A percentile compares a stretch with the other conserved stretches of the same genome.
Conservation (phyloP, 1,284 basidiomycete genomes). For the Trichosporon inkin region DNA sequence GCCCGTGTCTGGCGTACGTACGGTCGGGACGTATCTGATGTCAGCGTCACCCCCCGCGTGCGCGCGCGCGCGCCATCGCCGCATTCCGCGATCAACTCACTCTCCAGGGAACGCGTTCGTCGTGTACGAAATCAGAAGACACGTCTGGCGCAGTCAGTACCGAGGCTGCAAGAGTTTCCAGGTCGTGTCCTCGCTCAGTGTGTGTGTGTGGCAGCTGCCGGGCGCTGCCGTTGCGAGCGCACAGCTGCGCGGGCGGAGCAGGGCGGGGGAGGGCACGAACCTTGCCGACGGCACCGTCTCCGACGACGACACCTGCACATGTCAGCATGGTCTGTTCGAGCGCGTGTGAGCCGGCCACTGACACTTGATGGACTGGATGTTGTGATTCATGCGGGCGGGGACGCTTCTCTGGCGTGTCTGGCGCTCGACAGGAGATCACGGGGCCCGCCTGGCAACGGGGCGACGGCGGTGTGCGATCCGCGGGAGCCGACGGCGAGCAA, state of each 20-base stretch:
- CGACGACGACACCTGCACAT: slow-evolving; percentile 72
- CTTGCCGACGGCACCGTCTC: slow-evolving; percentile 99
- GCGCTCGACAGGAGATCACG: not conserved
- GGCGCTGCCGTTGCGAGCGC: too few species aligned
- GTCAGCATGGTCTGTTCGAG: not conserved
- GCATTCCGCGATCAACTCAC: slow-evolving; percentile 26
- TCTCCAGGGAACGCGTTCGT: slow-evolving; percentile 51
- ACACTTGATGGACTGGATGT: slow-evolving; percentile 28
- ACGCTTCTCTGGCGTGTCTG: not conserved
- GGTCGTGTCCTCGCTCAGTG: too few species aligned
- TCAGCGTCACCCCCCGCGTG: not conserved
- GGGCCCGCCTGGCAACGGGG: not conserved
- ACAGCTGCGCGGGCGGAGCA: not conserved
- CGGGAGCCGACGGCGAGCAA: too few species aligned
- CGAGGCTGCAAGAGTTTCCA: not conserved
- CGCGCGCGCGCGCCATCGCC: not conserved
- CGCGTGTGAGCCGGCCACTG: slow-evolving; percentile 1
- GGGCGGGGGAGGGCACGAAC: slow-evolving; percentile 50
- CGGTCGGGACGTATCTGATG: slow-evolving; percentile 49
- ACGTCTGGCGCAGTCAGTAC: slow-evolving; percentile 35
- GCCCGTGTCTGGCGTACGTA: not conserved
- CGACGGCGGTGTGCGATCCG: too few species aligned
- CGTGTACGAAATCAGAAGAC: slow-evolving; percentile 50
- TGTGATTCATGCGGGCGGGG: slow-evolving; percentile 15
- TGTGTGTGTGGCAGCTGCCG: too few species aligned